Evolutionary conservation across 352 stramenopile genomes (phyloP), one percentile per base, ranked within the genome.

Genomic region (Pythium volutum): DNA sequence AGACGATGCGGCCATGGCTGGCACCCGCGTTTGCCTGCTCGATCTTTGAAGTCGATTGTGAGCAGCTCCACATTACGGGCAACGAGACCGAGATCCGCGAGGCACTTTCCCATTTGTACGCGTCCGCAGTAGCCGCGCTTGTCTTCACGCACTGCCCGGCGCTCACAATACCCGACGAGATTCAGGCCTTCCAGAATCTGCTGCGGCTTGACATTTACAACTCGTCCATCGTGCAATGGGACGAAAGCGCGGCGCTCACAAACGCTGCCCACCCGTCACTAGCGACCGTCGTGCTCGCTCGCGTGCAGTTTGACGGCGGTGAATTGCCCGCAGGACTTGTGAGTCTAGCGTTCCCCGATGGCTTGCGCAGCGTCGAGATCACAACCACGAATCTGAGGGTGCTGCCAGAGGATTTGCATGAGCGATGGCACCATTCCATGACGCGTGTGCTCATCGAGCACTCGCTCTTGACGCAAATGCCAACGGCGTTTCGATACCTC

Each of bases 1-100:
- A 71, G n/a, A 33, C 38, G 11, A 66, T 71, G 47, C 64, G 58
- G 12, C 64, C 64, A 20, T 71, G 64, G 64, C 63, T 71, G n/a
- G 58, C 53, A 2, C 22, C 57, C 0, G 5, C 26, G 33, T 67
- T 67, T 46, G 58, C 58, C 4, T 71, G 64, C 43, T 66, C 64
- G 0, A 49, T 64, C 15, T 56, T 64, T 41, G 54, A 67, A 50
- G 20, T 67, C 38, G 45, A 71, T 23, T 71, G 64, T 49, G 33
- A 47, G 20, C 41, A 38, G 16, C 54, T 64, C n/a, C 54, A 60
- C n/a, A 60, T 60, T 20, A 56, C 54, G 0, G 62, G 62, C 9
- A 43, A 14, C 0, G 48, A 33, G 14, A 12, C 0, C 3, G 62
- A 69, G 14, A 43, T 56, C 9, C 11, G 26, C 4, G 15, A 47